Conservation (phyloP, 2,329 filamentous ascomycete genomes). For the Colletotrichum phormii region DNA sequence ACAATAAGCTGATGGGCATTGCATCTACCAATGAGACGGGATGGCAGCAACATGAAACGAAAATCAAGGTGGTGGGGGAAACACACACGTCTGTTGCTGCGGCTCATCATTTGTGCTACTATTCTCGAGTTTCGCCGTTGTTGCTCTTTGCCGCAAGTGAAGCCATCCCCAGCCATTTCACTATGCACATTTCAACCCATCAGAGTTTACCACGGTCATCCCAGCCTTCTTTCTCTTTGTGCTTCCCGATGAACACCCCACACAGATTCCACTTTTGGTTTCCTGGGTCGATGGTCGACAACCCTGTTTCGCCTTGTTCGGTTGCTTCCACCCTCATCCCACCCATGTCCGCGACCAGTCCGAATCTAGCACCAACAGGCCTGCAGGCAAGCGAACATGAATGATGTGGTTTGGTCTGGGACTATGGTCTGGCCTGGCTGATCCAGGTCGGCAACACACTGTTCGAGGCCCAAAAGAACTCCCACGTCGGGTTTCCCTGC, state of each 20-base stretch:
- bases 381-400: neutral
- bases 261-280: neutral
- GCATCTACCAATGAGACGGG: conserved; percentile 12
- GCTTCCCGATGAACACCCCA: neutral
- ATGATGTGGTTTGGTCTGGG: neutral
- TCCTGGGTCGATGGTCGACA: neutral
- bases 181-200: conserved; percentile 13
- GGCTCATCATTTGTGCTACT: neutral
- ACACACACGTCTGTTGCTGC: neutral
- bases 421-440: neutral
- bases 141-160: conserved; percentile 14
- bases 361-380: neutral
- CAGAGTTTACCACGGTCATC: neutral
- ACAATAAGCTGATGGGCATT: conserved; percentile 1
- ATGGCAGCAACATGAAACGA: conserved; percentile 22
- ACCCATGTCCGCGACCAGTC: conserved; percentile 4
- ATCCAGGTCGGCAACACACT: too few relatives aligned
- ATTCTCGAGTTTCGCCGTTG: neutral
- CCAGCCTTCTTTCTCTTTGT: conserved; percentile 25
- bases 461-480: neutral
- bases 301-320: conserved; percentile 6
- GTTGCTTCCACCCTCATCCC: neutral
- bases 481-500: conserved; percentile 18
- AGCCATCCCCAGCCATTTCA: conserved; percentile 32
- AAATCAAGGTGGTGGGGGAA: conserved; percentile 17